A percentile compares a stretch with the other conserved stretches of the same genome.
Conservation (phyloP, 2,329 filamentous ascomycete genomes). For the Purpureocillium takamizusanense region DNA sequence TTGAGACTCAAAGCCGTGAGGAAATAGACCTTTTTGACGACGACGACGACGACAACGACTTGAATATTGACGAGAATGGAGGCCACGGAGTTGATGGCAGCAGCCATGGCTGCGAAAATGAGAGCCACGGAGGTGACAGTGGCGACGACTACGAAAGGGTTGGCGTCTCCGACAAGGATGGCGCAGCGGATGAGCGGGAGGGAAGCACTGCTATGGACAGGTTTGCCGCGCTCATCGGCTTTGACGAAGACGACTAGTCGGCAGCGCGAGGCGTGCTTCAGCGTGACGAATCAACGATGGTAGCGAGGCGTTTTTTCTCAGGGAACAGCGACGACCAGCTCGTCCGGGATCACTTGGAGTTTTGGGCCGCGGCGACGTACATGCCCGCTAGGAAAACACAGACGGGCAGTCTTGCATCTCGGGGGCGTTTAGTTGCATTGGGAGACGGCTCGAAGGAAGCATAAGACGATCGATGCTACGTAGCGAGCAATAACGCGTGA, state of each 20-base stretch:
- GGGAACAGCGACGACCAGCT: no score
- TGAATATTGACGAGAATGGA: background rate
- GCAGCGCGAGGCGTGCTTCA: background rate
- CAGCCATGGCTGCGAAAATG: no score
- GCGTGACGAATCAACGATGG: background rate
- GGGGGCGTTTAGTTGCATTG: no score
- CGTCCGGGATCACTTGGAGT: no score
- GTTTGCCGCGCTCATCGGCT: conserved; percentile 1
- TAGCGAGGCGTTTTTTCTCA: no score
- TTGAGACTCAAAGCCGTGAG: no score
- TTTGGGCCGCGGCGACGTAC: no score
- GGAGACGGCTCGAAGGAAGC: no score
- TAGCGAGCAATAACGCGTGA: no score
- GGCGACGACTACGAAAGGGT: background rate
- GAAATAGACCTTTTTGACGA: background rate
- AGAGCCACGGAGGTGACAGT: background rate
- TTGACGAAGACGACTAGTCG: background rate
- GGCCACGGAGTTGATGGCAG: background rate
- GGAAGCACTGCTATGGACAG: background rate
- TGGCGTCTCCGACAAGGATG: background rate
- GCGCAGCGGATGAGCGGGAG: background rate
- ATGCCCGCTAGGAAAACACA: no score
- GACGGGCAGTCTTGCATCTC: no score
- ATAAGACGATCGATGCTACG: no score
- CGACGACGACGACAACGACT: background rate